phyloP scores from a whole-genome alignment of 768 basidiomycete genomes.

The Xerocomellus dryophilus region DNA sequence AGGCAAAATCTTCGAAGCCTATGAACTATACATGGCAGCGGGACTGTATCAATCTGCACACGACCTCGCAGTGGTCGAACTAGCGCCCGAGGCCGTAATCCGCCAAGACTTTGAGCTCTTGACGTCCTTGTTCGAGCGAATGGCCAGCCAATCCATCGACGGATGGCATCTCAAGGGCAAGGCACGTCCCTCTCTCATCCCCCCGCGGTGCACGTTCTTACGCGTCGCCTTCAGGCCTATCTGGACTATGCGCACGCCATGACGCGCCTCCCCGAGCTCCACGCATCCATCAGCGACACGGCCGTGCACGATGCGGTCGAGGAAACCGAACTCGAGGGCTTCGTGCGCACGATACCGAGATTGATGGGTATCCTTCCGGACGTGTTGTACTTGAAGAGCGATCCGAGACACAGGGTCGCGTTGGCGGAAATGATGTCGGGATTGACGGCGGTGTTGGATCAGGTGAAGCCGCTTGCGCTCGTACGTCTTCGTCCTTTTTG shows the following conservation, averaged over 20 bases:
- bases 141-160: constrained; percentile 55
- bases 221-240: constrained; percentile 45
- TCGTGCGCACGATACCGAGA: constrained; percentile 57
- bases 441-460: constrained; percentile 59
- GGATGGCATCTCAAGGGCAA: constrained; percentile 86
- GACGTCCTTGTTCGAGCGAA: constrained; percentile 61
- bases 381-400: constrained; percentile 52
- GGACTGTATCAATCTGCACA: constrained; percentile 73
- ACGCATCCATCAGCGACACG: constrained; percentile 42
- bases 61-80: constrained; percentile 75
- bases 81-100: constrained; percentile 86
- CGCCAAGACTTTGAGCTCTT: constrained; percentile 54
- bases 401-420: constrained; percentile 67
- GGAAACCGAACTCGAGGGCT: constrained; percentile 54
- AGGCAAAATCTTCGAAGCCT: constrained; percentile 68
- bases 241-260: constrained; percentile 69
- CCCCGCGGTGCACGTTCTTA: constrained; percentile 3
- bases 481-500: constrained; percentile 39
- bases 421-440: constrained; percentile 68
- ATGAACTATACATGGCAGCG: constrained; percentile 71
- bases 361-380: constrained; percentile 69
- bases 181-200: constrained; percentile 38
- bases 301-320: constrained; percentile 45
- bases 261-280: constrained; percentile 55
- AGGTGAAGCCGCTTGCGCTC: constrained; percentile 55